Evolutionary conservation across 176 grass and related monocot species (phyloP), one percentile per base, ranked within the genome.

Genomic region (Triticum urartu): DNA sequence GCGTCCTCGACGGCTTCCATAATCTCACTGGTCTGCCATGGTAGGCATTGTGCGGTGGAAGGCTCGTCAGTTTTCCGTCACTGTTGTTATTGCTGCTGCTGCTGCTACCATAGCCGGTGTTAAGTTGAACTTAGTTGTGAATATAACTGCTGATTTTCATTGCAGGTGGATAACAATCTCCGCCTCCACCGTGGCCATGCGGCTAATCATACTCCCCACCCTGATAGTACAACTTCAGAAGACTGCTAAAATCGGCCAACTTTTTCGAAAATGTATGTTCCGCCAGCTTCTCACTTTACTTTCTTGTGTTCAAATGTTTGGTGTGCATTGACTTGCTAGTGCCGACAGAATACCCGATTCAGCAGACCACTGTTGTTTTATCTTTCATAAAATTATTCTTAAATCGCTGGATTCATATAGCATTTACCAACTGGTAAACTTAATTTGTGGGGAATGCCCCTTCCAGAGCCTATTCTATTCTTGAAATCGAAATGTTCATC

Each of bases 121-220:
- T 63, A 7, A 14, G 36, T 81, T 34, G 13, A 48, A 25, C 14
- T 48, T 52, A 80, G 60, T 7, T 54, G 50, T 18, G 28, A 40
- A 36, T 38, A 11, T 88, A 48, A 87, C 68, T 40, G 33, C 83
- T 45, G 60, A 75, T 60, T 43, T 70, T 80, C 65, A 83, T 42
- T 78, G 13, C 70, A 98, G 96, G 96, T 98, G 96, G 96, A 58
- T 92, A 22, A 92, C 94, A 72, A 95, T 98, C 43, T 89, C 92
- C 59, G 38, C 89, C 33, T 98, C 93, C 50, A 98, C 96, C 17
- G 65, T 98, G 86, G 92, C 90, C 67, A 91, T 98, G 85, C 90
- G 93, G 81, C 39, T 98, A 32, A 79, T 79, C 45, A 87, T 98
- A 88, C 81, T 98, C 79, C 96, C 96, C 70, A 28, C 68, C 28